Percentiles rank a stretch among this genome's conserved stretches.
phyloP scores from a whole-genome alignment of 148 eudicot genomes.

The Drosera capensis region DNA sequence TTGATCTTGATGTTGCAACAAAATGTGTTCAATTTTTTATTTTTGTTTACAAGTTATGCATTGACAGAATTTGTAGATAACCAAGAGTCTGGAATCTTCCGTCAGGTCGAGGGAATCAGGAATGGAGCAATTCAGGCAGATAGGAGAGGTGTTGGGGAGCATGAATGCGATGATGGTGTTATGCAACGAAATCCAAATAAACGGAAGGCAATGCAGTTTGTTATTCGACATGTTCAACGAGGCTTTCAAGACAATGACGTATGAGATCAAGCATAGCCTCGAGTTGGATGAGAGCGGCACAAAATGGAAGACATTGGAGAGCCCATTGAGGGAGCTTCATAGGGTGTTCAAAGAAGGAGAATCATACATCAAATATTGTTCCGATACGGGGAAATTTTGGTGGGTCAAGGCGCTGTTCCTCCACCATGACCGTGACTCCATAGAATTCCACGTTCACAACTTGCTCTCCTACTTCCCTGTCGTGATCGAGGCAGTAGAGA shows the following conservation, averaged over 20 bases:
- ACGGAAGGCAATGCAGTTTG: constrained; percentile 42
- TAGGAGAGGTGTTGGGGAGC: constrained; percentile 57
- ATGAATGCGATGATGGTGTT: constrained; percentile 45
- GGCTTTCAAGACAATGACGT: constrained; percentile 40
- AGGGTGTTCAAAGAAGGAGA: constrained; percentile 54
- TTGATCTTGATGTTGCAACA: too few relatives aligned
- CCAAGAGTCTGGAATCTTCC: too few relatives aligned
- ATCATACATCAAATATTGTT: constrained; percentile 28
- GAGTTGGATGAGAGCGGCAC: constrained; percentile 39
- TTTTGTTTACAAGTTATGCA: too few relatives aligned
- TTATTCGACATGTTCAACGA: constrained; percentile 24
- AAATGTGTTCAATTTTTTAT: too few relatives aligned
- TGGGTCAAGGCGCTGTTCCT: constrained; percentile 37
- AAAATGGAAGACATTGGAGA: constrained; percentile 57
- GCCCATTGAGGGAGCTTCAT: constrained; percentile 43
- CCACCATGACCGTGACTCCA: constrained; percentile 30
- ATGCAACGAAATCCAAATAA: constrained; percentile 28
- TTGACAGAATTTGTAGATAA: too few relatives aligned
- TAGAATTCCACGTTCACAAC: constrained; percentile 47
- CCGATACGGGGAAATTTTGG: constrained; percentile 33
- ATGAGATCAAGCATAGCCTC: constrained; percentile 39
- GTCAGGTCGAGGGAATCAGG: too few relatives aligned
- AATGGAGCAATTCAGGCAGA: constrained; percentile 63
- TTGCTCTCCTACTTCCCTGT: constrained; percentile 32
- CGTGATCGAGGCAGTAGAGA: constrained; percentile 48